Conservation (phyloP, 352 stramenopile species). For the Globisporangium heterothallicum region DNA sequence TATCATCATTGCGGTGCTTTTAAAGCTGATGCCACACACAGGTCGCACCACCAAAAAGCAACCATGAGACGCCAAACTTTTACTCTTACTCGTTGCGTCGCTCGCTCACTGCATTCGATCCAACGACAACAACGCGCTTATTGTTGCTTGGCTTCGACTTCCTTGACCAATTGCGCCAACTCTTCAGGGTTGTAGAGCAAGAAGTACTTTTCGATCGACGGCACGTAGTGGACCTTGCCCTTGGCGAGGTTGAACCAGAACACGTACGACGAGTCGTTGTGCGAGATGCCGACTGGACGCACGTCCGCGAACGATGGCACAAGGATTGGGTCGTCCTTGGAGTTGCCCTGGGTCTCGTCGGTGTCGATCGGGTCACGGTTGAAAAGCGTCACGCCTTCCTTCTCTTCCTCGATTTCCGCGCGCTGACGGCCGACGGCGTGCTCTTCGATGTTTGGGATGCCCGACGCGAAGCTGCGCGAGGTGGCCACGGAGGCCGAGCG, state of each 20-base stretch:
- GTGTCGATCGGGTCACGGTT: constrained; percentile 84
- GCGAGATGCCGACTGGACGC: constrained; percentile 75
- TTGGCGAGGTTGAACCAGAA: constrained; percentile 86
- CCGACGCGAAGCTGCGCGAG: constrained; percentile 52
- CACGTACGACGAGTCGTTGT: constrained; percentile 87
- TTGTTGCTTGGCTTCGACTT: constrained; percentile 79
- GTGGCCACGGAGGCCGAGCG: constrained; percentile 25
- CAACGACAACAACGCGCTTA: constrained; percentile 17
- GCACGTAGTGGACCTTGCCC: constrained; percentile 85
- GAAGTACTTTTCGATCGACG: constrained; percentile 88
- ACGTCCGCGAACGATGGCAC: constrained; percentile 73
- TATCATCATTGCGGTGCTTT: too few species aligned
- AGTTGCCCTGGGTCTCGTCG: constrained; percentile 85
- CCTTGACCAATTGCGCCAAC: constrained; percentile 74
- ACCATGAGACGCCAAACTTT: too few species aligned
- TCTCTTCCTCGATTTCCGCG: constrained; percentile 65
- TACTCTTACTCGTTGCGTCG: constrained; percentile 4
- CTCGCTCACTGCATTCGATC: not conserved
- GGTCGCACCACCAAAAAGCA: too few species aligned
- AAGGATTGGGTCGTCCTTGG: constrained; percentile 85
- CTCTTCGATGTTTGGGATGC: constrained; percentile 71
- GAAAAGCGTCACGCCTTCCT: constrained; percentile 62
- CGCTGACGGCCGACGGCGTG: constrained; percentile 79
- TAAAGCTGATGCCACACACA: too few species aligned
- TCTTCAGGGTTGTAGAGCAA: constrained; percentile 87